Conservation (phyloP, 176 grass and related monocot species). For the Carex pumila region DNA sequence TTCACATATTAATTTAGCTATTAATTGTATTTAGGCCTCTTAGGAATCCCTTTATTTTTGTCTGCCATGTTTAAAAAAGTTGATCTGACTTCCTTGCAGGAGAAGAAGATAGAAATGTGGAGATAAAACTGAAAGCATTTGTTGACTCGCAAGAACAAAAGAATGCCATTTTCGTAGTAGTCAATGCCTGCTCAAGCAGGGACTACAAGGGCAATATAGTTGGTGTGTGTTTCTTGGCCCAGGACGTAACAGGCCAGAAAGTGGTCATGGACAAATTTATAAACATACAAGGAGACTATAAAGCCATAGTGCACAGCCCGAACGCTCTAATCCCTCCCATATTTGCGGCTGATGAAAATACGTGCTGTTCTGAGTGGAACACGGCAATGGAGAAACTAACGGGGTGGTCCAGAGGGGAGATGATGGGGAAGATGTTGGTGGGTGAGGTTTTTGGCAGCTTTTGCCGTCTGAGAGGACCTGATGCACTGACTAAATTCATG, state of each 20-base stretch:
- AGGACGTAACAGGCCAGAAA: conserved; percentile 88
- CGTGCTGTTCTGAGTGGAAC: conserved; percentile 96
- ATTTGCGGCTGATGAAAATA: conserved; percentile 97
- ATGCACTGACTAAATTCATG: conserved; percentile 95
- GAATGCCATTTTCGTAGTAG: conserved; percentile 72
- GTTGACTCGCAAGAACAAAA: conserved; percentile 63
- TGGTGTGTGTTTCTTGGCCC: conserved; percentile 81
- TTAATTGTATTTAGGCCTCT: background rate
- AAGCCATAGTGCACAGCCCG: conserved; percentile 85
- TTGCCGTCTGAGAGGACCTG: conserved; percentile 77
- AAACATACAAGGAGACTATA: conserved; percentile 98
- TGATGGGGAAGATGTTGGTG: conserved; percentile 68
- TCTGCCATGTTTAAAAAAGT: background rate
- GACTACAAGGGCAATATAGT: conserved; percentile 82
- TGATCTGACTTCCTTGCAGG: conserved; percentile 41
- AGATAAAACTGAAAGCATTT: conserved; percentile 99
- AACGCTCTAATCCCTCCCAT: conserved; percentile 96
- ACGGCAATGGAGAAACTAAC: conserved; percentile 95
- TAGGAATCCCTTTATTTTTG: background rate
- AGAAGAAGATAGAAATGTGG: conserved; percentile 98
- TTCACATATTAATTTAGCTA: background rate
- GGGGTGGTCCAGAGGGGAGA: conserved; percentile 77
- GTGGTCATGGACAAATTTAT: conserved; percentile 98
- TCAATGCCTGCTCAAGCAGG: conserved; percentile 90
- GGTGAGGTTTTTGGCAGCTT: conserved; percentile 87